Percentiles rank a stretch among this genome's conserved stretches.
Evolutionary conservation across 1,284 basidiomycete genomes (phyloP).

Genomic region (Fistulina hepatica): DNA sequence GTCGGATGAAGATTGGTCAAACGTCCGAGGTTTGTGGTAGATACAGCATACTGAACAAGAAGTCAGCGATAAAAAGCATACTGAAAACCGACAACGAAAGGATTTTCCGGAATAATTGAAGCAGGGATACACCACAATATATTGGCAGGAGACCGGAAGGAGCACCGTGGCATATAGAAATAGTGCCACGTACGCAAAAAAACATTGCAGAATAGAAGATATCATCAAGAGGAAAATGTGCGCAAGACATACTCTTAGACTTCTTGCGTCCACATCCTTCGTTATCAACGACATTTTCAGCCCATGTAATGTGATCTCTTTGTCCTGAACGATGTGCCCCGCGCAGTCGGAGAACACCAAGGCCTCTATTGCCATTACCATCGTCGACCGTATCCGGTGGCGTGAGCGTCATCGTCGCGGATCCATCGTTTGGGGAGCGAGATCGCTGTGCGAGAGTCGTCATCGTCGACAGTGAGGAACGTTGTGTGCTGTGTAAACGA

Average conservation of each 20-base stretch:
- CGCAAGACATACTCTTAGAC: constrained; percentile 62
- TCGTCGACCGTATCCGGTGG: constrained; percentile 19
- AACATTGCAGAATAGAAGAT: no score
- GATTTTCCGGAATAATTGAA: background rate
- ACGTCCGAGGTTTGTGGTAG: constrained; percentile 68
- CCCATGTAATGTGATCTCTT: constrained; percentile 58
- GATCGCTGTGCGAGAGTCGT: background rate
- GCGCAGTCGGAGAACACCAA: constrained; percentile 45
- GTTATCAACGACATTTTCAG: constrained; percentile 74
- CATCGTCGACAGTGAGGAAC: no score
- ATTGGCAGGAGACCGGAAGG: background rate
- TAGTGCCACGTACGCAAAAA: no score
- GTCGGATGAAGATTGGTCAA: constrained; percentile 76
- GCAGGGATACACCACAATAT: background rate
- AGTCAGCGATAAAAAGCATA: constrained; percentile 5
- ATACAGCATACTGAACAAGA: constrained; percentile 69
- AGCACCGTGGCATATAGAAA: background rate
- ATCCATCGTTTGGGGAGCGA: constrained; percentile 38
- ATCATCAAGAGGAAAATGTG: background rate
- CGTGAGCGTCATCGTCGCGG: constrained; percentile 44
- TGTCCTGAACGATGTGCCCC: constrained; percentile 35
- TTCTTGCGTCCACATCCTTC: constrained; percentile 73
- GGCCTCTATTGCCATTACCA: constrained; percentile 10
- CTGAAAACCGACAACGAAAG: no score
- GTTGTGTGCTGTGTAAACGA: no score